These are phyloP conservation scores for Talaromyces sp. DNA, from an alignment of 2,329 filamentous ascomycete genomes.

Conservation along the genomic window DNA sequence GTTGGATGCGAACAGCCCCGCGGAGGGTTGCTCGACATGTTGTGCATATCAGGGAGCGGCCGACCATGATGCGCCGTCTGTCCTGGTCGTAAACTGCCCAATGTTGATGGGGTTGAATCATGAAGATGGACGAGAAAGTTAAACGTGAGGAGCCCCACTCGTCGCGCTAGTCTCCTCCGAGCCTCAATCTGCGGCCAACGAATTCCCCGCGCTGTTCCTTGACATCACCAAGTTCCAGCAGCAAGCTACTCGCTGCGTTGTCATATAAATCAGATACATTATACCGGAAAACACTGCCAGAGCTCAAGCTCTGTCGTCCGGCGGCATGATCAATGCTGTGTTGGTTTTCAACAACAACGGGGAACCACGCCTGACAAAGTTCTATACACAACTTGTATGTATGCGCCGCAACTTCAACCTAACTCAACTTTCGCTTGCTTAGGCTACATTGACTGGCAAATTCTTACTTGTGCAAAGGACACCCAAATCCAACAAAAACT, in stretches of 20 bases:
- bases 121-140: background rate
- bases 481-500: constrained; percentile 95
- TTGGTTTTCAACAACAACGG: constrained; percentile 98
- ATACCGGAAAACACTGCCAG: background rate
- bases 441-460: background rate
- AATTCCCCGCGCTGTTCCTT: background rate
- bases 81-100: background rate
- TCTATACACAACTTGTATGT: constrained; percentile 89
- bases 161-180: background rate
- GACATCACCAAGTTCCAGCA: background rate
- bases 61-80: background rate
- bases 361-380: constrained; percentile 93
- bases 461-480: constrained; percentile 54
- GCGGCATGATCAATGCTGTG: constrained; percentile 91
- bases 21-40: background rate
- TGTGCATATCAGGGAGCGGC: background rate
- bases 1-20: background rate
- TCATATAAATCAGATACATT: background rate
- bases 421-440: background rate
- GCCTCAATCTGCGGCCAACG: background rate
- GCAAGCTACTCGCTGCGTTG: background rate
- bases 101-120: background rate
- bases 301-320: background rate
- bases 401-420: background rate
- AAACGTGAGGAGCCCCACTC: background rate